Conservation (phyloP, 1,139 yeast genomes). For the Kodamaea anthophila region DNA sequence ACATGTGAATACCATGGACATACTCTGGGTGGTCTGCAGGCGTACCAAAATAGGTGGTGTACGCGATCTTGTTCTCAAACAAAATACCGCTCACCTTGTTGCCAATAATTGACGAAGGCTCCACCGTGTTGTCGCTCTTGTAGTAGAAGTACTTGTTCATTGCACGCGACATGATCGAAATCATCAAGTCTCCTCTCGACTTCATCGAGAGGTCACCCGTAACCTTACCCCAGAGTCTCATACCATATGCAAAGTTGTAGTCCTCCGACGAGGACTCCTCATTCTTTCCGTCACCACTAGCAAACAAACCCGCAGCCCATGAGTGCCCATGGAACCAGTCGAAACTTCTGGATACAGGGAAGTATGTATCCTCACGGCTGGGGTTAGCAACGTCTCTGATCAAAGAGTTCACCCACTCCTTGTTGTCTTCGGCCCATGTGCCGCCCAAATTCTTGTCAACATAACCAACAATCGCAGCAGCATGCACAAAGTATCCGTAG, state of each 20-base stretch:
- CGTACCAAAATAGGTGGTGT: conserved; percentile 81
- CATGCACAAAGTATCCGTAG: conserved; percentile 70
- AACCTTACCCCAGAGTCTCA: conserved; percentile 75
- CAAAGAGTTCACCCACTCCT: conserved; percentile 59
- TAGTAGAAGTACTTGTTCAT: conserved; percentile 59
- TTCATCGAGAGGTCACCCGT: conserved; percentile 70
- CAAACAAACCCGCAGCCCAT: conserved; percentile 75
- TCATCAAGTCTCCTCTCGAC: conserved; percentile 70
- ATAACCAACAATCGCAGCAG: conserved; percentile 69
- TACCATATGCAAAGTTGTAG: conserved; percentile 73
- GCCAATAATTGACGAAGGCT: conserved; percentile 50
- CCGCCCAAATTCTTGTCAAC: conserved; percentile 58
- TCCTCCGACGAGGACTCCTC: conserved; percentile 82
- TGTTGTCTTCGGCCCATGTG: conserved; percentile 59
- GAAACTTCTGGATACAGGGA: conserved; percentile 74
- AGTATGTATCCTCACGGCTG: conserved; percentile 48
- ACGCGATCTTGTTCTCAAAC: conserved; percentile 85
- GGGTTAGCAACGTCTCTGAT: conserved; percentile 80
- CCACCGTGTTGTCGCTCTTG: conserved; percentile 49
- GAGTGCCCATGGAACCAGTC: conserved; percentile 84
- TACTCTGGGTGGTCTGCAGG: conserved; percentile 49
- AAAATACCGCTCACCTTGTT: conserved; percentile 74
- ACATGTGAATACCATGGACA: conserved; percentile 93
- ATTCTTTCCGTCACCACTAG: conserved; percentile 68
- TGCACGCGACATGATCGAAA: conserved; percentile 57